A percentile compares a stretch with the other conserved stretches of the same genome.
Evolutionary conservation across 2,329 filamentous ascomycete genomes (phyloP).

Genomic region (Sordariomycetes sp.): DNA sequence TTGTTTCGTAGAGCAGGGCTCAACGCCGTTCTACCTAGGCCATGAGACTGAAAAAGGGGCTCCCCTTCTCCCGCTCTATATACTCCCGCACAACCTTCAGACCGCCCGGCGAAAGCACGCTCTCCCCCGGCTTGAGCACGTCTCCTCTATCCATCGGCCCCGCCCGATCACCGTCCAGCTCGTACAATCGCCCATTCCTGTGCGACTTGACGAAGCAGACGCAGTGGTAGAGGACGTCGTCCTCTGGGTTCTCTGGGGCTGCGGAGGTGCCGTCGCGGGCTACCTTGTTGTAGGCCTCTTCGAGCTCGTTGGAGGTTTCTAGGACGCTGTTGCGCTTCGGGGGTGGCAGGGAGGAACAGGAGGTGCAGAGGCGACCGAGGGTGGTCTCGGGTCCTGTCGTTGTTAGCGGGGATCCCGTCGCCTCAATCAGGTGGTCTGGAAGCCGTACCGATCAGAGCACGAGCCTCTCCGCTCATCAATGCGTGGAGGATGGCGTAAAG

Average conservation of each 20-base stretch:
- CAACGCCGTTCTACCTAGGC: neutral
- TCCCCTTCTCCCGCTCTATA: neutral
- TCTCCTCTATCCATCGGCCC: slow-evolving; percentile 57
- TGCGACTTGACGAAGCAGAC: slow-evolving; percentile 61
- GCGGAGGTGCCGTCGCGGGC: slow-evolving; percentile 54
- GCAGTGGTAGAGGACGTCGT: slow-evolving; percentile 59
- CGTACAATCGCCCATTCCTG: slow-evolving; percentile 55
- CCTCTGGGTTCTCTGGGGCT: slow-evolving; percentile 43
- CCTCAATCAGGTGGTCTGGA: neutral
- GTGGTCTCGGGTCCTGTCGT: neutral
- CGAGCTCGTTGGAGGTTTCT: slow-evolving; percentile 57
- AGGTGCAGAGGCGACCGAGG: neutral
- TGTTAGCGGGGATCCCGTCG: neutral
- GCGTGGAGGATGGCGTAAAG: slow-evolving; percentile 66
- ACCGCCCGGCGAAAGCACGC: slow-evolving; percentile 54
- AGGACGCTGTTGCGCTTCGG: slow-evolving; percentile 50
- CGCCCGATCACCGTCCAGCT: slow-evolving; percentile 63
- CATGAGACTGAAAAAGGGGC: slow-evolving; percentile 1
- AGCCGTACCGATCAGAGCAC: slow-evolving; percentile 28
- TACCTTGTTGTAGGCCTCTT: slow-evolving; percentile 59
- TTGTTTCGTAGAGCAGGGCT: neutral
- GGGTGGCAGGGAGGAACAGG: neutral
- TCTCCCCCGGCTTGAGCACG: slow-evolving; percentile 36
- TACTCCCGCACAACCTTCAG: slow-evolving; percentile 18
- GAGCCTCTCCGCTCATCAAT: slow-evolving; percentile 53